These are phyloP conservation scores for Cryptococcus neoformans DNA, from an alignment of 1,284 basidiomycete genomes.

Conservation along the genomic window DNA sequence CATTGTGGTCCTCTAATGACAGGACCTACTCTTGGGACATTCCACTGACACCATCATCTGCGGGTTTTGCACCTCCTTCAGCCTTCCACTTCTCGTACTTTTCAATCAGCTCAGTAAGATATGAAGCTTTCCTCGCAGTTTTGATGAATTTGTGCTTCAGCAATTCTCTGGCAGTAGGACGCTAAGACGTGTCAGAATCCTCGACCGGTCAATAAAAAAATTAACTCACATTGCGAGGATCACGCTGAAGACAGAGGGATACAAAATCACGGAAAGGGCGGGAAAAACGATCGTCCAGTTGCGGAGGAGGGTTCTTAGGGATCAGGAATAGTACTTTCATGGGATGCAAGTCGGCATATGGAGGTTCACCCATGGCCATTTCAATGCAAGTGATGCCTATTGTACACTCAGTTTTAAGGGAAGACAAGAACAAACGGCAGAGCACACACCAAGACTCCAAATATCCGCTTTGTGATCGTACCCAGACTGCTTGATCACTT, in stretches of 20 bases:
- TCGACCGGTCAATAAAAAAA: no score
- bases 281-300: constrained; percentile 81
- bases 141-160: constrained; percentile 95
- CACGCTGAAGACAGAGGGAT: constrained; percentile 84
- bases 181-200: constrained; percentile 51
- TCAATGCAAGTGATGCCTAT: constrained; percentile 88
- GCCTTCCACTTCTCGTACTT: constrained; percentile 85
- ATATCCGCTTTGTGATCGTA: constrained; percentile 99
- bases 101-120: constrained; percentile 93
- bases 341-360: constrained; percentile 95
- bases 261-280: constrained; percentile 94
- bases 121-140: constrained; percentile 89
- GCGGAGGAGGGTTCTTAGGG: constrained; percentile 93
- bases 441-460: constrained; percentile 71
- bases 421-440: background rate
- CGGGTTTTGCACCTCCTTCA: constrained; percentile 75
- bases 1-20: background rate
- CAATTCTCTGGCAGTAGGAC: constrained; percentile 89
- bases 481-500: constrained; percentile 99
- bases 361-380: constrained; percentile 94
- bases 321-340: constrained; percentile 99
- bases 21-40: constrained; percentile 19
- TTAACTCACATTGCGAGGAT: constrained; percentile 75
- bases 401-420: constrained; percentile 5
- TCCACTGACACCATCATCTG: constrained; percentile 56